Evolutionary conservation across 345 rosid genomes (phyloP).

Genomic region (Moricandia arvensis): DNA sequence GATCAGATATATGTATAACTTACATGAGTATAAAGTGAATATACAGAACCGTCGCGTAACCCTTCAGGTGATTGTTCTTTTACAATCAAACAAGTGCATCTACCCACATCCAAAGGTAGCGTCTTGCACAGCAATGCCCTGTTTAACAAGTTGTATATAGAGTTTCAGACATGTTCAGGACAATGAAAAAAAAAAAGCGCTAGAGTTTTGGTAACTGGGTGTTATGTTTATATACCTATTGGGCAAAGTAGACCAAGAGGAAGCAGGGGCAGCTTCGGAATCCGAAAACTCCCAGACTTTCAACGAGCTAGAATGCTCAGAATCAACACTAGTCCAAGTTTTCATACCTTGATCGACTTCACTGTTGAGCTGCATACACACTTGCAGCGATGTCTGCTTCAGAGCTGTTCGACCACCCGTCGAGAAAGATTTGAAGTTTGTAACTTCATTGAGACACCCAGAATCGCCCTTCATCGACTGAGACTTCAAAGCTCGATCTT

Average conservation of each 20-base stretch:
- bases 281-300: constrained; percentile 92
- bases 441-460: constrained; percentile 34
- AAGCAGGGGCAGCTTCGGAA: constrained; percentile 93
- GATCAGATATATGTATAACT: constrained; percentile 16
- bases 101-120: constrained; percentile 83
- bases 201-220: neutral
- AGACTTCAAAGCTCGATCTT: constrained; percentile 39
- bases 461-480: constrained; percentile 43
- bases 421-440: constrained; percentile 54
- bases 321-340: constrained; percentile 57
- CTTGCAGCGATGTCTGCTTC: constrained; percentile 77
- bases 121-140: constrained; percentile 84
- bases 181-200: neutral
- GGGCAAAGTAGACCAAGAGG: constrained; percentile 90
- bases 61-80: constrained; percentile 62
- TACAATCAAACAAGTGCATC: constrained; percentile 81
- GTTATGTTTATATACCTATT: constrained; percentile 51
- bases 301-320: constrained; percentile 66
- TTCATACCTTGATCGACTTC: constrained; percentile 56
- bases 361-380: constrained; percentile 68
- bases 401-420: constrained; percentile 51
- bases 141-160: constrained; percentile 12
- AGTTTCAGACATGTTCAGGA: constrained; percentile 3
- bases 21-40: constrained; percentile 83
- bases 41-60: constrained; percentile 53